phyloP scores from a whole-genome alignment of 345 rosid species.

The Kandelia obovata region DNA sequence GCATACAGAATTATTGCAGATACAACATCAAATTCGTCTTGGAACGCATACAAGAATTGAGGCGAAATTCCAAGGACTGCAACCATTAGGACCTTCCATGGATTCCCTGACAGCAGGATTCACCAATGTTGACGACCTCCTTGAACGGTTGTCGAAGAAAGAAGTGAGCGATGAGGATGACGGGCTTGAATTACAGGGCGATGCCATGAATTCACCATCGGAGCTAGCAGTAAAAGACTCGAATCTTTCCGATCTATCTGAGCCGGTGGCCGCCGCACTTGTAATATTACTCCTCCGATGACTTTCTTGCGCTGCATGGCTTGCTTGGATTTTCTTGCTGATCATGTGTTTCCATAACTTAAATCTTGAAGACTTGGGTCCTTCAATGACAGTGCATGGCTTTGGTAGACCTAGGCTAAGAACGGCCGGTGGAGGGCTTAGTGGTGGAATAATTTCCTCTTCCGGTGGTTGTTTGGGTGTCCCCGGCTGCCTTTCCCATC shows the following conservation, averaged over 20 bases:
- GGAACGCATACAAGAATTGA: constrained; percentile 26
- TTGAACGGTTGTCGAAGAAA: constrained; percentile 9
- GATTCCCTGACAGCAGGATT: constrained; percentile 22
- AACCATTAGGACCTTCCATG: constrained; percentile 20
- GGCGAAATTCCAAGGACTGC: constrained; percentile 30
- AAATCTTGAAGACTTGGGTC: constrained; percentile 32
- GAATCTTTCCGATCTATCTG: background rate
- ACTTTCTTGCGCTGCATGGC: background rate
- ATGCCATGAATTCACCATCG: constrained; percentile 11
- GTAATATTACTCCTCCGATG: background rate
- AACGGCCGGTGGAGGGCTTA: constrained; percentile 67
- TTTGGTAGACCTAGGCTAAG: constrained; percentile 51
- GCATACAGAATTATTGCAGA: background rate
- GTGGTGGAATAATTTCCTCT: constrained; percentile 16
- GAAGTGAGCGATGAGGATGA: constrained; percentile 1
- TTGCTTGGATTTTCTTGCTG: constrained; percentile 1
- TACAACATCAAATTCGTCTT: constrained; percentile 16
- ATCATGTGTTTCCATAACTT: constrained; percentile 25
- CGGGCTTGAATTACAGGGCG: constrained; percentile 2
- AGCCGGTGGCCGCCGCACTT: background rate
- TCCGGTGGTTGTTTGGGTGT: constrained; percentile 26
- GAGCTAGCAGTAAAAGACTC: constrained; percentile 1
- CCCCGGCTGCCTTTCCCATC: constrained; percentile 46
- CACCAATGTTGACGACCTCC: constrained; percentile 15
- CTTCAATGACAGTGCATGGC: constrained; percentile 37